Conservation (phyloP, 805 yeast genomes). For the Komagataella pseudopastoris region DNA sequence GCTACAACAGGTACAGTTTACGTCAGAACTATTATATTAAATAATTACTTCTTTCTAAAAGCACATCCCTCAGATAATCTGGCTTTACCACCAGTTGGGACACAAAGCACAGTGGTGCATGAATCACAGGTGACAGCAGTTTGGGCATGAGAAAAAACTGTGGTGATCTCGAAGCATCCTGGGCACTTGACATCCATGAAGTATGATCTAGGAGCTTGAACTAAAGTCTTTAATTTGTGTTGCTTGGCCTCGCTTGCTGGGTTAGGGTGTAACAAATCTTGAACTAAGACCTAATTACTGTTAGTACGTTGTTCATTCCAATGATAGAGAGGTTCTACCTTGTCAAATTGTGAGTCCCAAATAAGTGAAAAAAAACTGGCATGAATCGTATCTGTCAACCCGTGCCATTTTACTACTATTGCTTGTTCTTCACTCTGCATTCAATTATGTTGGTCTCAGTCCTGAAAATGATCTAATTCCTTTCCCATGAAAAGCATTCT, state of each 20-base stretch:
- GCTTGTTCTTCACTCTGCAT: neutral
- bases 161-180: slow-evolving; percentile 98
- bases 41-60: slow-evolving; percentile 90
- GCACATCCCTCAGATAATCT: slow-evolving; percentile 99
- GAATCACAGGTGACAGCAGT: slow-evolving; percentile 99
- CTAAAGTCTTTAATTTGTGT: slow-evolving; percentile 96
- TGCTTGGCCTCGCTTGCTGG: slow-evolving; percentile 93
- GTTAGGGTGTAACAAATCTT: slow-evolving; percentile 96
- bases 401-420: neutral
- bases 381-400: neutral
- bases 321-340: neutral
- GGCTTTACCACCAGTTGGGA: slow-evolving; percentile 99
- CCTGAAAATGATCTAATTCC: neutral
- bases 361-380: neutral
- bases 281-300: slow-evolving; percentile 75
- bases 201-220: slow-evolving; percentile 96
- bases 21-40: neutral
- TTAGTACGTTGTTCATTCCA: neutral
- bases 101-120: slow-evolving; percentile 95
- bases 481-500: neutral
- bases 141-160: slow-evolving; percentile 99
- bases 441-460: neutral
- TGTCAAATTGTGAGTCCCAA: neutral
- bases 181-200: slow-evolving; percentile 99
- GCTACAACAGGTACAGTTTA: neutral